phyloP scores from a whole-genome alignment of 371 early-diverging fungal species.

The Apophysomyces trapeziformis region DNA sequence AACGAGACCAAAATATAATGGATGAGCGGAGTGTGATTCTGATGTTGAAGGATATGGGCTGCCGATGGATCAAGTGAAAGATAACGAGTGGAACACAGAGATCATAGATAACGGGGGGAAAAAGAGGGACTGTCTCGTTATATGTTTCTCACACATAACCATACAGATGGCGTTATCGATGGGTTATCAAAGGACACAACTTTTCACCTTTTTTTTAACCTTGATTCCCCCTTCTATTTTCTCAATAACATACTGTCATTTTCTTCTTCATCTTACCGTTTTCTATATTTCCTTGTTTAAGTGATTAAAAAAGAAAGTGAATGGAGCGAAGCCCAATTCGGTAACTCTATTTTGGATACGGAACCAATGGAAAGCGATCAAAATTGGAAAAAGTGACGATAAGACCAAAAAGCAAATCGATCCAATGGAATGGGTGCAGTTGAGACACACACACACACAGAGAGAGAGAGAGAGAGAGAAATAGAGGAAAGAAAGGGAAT shows the following conservation, averaged over 20 bases:
- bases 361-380: constrained; percentile 7
- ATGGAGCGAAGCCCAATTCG: not conserved
- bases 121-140: not conserved
- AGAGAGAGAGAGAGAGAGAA: not conserved
- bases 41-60: not conserved
- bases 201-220: too few species aligned
- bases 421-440: too few species aligned
- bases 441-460: too few species aligned
- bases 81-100: constrained; percentile 6
- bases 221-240: too few species aligned
- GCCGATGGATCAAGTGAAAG: constrained; percentile 7
- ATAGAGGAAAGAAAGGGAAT: not conserved
- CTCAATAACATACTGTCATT: not conserved
- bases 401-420: too few species aligned
- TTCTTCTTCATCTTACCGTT: not conserved
- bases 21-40: constrained; percentile 2
- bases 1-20: constrained; percentile 11
- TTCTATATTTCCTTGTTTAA: too few species aligned
- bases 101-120: not conserved
- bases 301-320: not conserved
- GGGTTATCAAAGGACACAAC: too few species aligned
- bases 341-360: not conserved
- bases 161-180: too few species aligned
- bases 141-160: not conserved
- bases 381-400: too few species aligned